Base-by-base conservation (phyloP, 2,329 filamentous ascomycete species). In the Alternaria gaisen region DNA sequence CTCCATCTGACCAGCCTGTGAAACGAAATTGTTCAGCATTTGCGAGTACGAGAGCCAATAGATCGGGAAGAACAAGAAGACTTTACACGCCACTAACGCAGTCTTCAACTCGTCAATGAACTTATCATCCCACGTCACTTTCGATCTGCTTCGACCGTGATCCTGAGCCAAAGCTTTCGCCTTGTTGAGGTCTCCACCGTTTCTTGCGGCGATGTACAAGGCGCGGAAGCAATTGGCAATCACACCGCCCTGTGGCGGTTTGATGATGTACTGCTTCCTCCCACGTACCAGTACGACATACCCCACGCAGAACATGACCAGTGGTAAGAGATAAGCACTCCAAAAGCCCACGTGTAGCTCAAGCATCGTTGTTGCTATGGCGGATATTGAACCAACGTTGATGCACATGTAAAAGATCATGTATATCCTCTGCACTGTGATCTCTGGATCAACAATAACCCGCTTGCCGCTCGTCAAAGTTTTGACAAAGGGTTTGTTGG, bases 71-170 rank as follows among this genome's bases (percentile, higher is more conserved):
- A 82, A 83, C 20, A 77, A 57, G 53, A 92, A 92, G 56, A 92
- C 89, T 69, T 89, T 88, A 83, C 90, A 93, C 16, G 90, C 90
- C 73, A 82, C 72, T 10, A 88, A 74, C 2, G 86, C 86, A 41
- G 88, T 88, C 80, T 90, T 90, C 51, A 93, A 80, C 72, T 93
- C 90, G 3, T 91, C 89, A 51, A 93, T 81, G 67, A 92, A 93
- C 67, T 85, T 83, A 69, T 92, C 88, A 55, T 90, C 85, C 88
- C 90, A 92, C 0, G 83, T 80, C 3, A 77, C 71, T 58, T 78
- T 75, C 14, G 73, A 69, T 41, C 65, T 75, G 63, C 73, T 81
- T 56, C 82, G 80, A 60, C 86, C 79, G 11, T 34, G 43, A 1
- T 36, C 40, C 74, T 67, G 82, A 72, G 75, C 85, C 2, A 85